A percentile compares a stretch with the other conserved stretches of the same genome.
These are phyloP conservation scores for Penicillium subrubescens DNA, from an alignment of 495 filamentous ascomycete genomes.

Conservation along the genomic window DNA sequence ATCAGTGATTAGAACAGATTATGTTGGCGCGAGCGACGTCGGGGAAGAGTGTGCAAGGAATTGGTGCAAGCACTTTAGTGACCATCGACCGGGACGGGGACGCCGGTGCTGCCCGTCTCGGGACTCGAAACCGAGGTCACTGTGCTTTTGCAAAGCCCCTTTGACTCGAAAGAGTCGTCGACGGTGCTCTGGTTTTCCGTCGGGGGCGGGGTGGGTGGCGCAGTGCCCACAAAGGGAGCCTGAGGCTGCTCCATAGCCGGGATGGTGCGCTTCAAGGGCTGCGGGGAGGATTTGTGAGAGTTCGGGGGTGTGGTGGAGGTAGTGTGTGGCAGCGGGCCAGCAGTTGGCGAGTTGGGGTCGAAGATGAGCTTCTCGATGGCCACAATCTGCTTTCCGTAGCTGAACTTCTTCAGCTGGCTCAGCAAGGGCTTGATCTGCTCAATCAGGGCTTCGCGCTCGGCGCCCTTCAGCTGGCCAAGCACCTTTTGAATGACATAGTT, in stretches of 20 bases:
- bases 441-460: slow-evolving; percentile 66
- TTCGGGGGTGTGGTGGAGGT: slow-evolving; percentile 46
- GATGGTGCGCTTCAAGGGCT: slow-evolving; percentile 42
- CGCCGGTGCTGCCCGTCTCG: slow-evolving; percentile 35
- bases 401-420: slow-evolving; percentile 67
- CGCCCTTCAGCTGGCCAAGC: slow-evolving; percentile 65
- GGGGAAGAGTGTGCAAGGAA: slow-evolving; percentile 27
- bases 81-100: slow-evolving; percentile 35
- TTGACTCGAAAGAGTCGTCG: slow-evolving; percentile 35
- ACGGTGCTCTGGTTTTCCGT: slow-evolving; percentile 41
- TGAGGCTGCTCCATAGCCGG: slow-evolving; percentile 33
- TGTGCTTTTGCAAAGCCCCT: slow-evolving; percentile 38
- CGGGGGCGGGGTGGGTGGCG: slow-evolving; percentile 48
- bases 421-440: slow-evolving; percentile 77
- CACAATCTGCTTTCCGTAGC: slow-evolving; percentile 78
- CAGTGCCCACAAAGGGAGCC: slow-evolving; percentile 37
- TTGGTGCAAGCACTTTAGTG: slow-evolving; percentile 28
- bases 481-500: slow-evolving; percentile 97
- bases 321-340: slow-evolving; percentile 27
- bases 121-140: slow-evolving; percentile 39
- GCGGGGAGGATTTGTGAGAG: slow-evolving; percentile 51
- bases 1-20: slow-evolving; percentile 32
- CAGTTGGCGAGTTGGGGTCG: slow-evolving; percentile 35
- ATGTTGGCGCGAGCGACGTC: slow-evolving; percentile 31
- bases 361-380: slow-evolving; percentile 67